Conservation (phyloP, 768 basidiomycete species). For the Lentinula lateritia region DNA sequence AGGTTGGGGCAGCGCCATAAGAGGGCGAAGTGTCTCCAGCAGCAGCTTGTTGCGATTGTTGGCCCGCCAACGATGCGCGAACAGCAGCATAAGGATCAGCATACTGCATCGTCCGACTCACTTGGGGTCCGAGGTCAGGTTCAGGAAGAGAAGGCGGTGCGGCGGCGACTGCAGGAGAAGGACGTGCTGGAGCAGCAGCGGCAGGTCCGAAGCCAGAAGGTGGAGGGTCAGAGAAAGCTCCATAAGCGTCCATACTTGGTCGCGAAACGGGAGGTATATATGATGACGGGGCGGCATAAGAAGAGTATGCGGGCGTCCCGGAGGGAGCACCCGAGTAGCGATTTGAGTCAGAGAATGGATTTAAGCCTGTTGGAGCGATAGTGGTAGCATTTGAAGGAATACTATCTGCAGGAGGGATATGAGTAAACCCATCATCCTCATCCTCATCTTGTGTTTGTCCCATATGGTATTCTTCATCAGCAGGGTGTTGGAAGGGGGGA, state of each 20-base stretch:
- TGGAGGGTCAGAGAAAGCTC: conserved; percentile 85
- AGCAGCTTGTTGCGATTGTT: conserved; percentile 4
- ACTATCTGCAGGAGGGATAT: conserved; percentile 34
- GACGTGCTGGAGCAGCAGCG: conserved; percentile 21
- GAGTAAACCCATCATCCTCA: conserved; percentile 53
- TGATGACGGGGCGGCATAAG: conserved; percentile 18
- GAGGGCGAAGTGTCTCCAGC: background rate
- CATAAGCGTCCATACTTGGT: conserved; percentile 82
- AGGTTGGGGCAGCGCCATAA: background rate
- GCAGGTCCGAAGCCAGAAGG: conserved; percentile 60
- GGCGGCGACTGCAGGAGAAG: conserved; percentile 12
- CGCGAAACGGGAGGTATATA: conserved; percentile 27
- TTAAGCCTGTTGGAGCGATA: conserved; percentile 16
- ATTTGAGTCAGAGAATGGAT: conserved; percentile 54
- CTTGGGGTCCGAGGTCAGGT: conserved; percentile 42
- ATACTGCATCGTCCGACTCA: conserved; percentile 92
- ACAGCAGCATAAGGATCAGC: conserved; percentile 86
- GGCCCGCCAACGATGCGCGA: conserved; percentile 46
- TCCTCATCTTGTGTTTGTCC: conserved; percentile 48
- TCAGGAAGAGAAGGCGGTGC: conserved; percentile 35
- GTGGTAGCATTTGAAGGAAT: conserved; percentile 18
- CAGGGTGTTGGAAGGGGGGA: conserved; percentile 70
- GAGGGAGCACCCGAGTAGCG: conserved; percentile 37
- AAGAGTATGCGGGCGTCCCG: conserved; percentile 18
- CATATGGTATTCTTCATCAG: conserved; percentile 27